Evolutionary conservation across 306 rosid genomes (phyloP), one percentile per base, ranked within the genome.

Genomic region (Fragaria ananassa): DNA sequence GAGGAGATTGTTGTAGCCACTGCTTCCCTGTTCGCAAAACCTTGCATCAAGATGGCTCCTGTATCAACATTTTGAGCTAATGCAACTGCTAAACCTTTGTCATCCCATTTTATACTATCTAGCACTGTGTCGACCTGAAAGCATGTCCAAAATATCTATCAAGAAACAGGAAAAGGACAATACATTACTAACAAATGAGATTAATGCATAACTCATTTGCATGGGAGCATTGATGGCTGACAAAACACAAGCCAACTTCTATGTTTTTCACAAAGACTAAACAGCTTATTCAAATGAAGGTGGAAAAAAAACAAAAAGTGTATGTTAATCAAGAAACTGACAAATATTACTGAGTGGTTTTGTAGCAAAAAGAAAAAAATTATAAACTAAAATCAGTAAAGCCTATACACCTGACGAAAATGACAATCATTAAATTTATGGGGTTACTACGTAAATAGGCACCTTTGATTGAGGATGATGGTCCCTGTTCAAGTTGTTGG

Each of bases 21-120:
- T 54, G 93, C 99, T 68, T 90, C 96, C 82, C 88, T 86, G 62
- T 92, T 92, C 35, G 85, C 97, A 85, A 95, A 95, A 66, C 98
- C 96, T 89, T 91, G 96, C 97, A 95, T 95, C 70, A 95, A 83
- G 80, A 95, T 85, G 78, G 93, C 93, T 78, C 97, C 97, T 19
- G 97, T 90, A 83, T 92, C 98, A 76, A 92, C 91, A 80, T 95
- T 89, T 80, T 95, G 97, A 67, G 96, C 97, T 70, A 92, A 88
- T 61, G 97, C 97, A 72, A 90, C 98, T 1, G 85, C 91, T 78
- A 92, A 82, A 75, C 98, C 98, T 79, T 90, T 92, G 31, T 89
- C 81, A 78, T 94, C 96, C 98, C 97, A 92, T 84, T 92, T 94
- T 75, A 94, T 68, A 79, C 78, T 71, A 74, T 92, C 90, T 63